Evolutionary conservation across 2,329 filamentous ascomycete genomes (phyloP), one percentile per base, ranked within the genome.

Genomic region (Lecanicillium sp.): DNA sequence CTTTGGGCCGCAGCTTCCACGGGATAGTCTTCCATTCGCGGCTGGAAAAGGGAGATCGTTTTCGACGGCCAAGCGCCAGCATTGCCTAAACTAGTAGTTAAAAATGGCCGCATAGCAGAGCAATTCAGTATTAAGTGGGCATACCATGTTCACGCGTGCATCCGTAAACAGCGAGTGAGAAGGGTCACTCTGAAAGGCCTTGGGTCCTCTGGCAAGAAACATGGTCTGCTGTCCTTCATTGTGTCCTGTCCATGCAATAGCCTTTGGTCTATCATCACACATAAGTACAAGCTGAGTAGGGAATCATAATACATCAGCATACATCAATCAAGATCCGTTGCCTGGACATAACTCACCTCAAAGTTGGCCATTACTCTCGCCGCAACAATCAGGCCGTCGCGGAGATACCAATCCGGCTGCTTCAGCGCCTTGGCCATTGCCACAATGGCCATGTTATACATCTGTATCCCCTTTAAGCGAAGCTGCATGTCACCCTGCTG

Each of bases 21-120:
- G 58, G 58, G 14, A 57, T 37, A 5, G 45, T 56, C 28, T 54
- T 54, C 58, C 58, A 62, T 28, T 52, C 51, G 0, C 46, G 50
- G 3, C 43, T 49, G 35, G 53, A 50, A 8, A 62, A 45, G 13
- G 48, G 43, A 20, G 46, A 54, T 18, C 50, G 48, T 22, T 41
- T 42, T 13, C 45, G 41, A 18, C 37, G 41, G 12, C 45, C 44
- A 14, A 48, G 41, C 5, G 42, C 30, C 5, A 46, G 18, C 39
- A 45, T 46, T 27, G 44, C 43, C 45, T 48, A 15, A 5, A 15
- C 4, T 7, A 9, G n/a, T n/a, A 15, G 7, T 7, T 12, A 15
- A 15, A 15, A 31, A 31, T n/a, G n/a, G 7, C 8, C 11, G 29
- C 8, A 15, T 12, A 6, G n/a, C 6, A 17, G 14, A 18, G 6